Percentiles rank a stretch among this genome's conserved stretches.
These are phyloP conservation scores for Leishmania martiniquensis DNA, from an alignment of 208 protist species.

Conservation along the genomic window DNA sequence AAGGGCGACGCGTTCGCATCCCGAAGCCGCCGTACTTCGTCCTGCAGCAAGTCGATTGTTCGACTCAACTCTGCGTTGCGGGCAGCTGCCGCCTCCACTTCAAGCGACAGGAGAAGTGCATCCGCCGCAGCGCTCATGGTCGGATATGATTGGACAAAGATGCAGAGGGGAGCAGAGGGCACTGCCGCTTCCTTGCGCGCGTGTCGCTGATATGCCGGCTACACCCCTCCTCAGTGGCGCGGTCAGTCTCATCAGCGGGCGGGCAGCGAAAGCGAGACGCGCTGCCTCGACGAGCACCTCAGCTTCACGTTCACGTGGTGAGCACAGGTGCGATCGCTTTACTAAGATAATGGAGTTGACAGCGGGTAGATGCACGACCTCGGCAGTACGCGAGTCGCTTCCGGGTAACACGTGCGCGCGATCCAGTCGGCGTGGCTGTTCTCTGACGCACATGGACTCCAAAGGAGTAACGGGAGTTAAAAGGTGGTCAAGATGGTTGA, in stretches of 20 bases:
- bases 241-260: background rate
- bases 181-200: background rate
- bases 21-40: slow-evolving; percentile 22
- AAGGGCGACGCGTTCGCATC: background rate
- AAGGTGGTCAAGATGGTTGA: too few species aligned
- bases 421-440: too few species aligned
- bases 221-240: background rate
- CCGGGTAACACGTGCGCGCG: too few species aligned
- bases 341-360: too few species aligned
- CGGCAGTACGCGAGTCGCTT: background rate
- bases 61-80: slow-evolving; percentile 69
- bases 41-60: slow-evolving; percentile 41
- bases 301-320: background rate
- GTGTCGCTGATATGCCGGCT: background rate
- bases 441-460: background rate
- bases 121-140: slow-evolving; percentile 35
- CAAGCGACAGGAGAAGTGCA: slow-evolving; percentile 53
- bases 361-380: too few species aligned
- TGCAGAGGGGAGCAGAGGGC: background rate
- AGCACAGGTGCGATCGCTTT: too few species aligned
- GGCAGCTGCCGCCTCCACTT: slow-evolving; percentile 75
- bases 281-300: background rate
- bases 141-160: background rate
- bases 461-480: background rate
- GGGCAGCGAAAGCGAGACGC: background rate